Base-by-base conservation (phyloP, 2,329 filamentous ascomycete genomes). In the Hysterium pulicare region DNA sequence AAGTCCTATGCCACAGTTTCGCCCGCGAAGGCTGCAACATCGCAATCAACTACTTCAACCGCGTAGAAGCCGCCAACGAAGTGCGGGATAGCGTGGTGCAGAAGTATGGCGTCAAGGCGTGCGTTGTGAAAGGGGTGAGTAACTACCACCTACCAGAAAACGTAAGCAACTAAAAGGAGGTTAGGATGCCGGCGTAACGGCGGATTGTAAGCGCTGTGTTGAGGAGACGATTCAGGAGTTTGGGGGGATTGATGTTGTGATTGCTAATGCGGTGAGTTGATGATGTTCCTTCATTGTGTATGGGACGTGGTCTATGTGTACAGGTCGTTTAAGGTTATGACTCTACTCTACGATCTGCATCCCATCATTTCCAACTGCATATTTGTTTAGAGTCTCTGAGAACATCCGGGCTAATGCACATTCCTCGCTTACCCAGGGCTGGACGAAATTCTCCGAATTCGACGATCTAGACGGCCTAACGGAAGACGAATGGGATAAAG, bases 211-310 rank as follows among this genome's bases (percentile, higher is more conserved):
- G 37, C 69, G 71, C 1, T 73, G 83, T 0, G 78, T 90, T 1
- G 66, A 75, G 15, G 74, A 83, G 33, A 77, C 80, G 1, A 72
- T 83, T 36, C 67, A 74, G 20, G 66, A 65, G n/a, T 73, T 88
- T 49, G 85, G 83, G 4, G 80, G 83, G 1, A 64, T 93, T n/a
- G 87, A 93, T 66, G 75, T 89, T 31, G 72, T 93, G 34, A 79
- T 91, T 55, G 86, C 84, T 2, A 93, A 93, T 63, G 85, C 84
- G 15, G 78, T 81, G 26, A 38, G 36, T 30, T 11, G 6, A 7
- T n/a, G 22, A 17, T 31, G 7, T 20, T 34, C 5, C 16, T 40
- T 40, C 11, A 16, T 31, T 33, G 28, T 37, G 16, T 37, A 7
- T 22, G 7, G 22, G 15, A 13, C 9, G 3, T 21, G 19, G n/a